Percentiles rank a stretch among this genome's conserved stretches.
These are phyloP conservation scores for Salix caprea DNA, from an alignment of 345 rosid genomes.

Conservation along the genomic window DNA sequence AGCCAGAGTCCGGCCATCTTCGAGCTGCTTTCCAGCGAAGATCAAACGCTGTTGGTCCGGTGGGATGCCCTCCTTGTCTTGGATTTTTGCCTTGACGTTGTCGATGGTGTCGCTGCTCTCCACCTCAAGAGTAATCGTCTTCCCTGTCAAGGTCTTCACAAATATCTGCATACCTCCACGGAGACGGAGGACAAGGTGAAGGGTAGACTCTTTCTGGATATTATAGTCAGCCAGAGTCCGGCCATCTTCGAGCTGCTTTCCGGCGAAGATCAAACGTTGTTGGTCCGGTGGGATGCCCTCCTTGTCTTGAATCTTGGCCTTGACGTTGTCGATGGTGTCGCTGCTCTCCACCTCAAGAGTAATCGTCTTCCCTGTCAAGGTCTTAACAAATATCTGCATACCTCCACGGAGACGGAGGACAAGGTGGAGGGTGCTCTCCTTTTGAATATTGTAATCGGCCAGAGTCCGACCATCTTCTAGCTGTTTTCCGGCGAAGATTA, in stretches of 20 bases:
- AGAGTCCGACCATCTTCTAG: conserved; percentile 23
- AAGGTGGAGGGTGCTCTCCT: conserved; percentile 17
- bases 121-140: conserved; percentile 14
- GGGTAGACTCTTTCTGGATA: conserved; percentile 20
- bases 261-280: conserved; percentile 24
- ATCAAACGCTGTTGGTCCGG: conserved; percentile 23
- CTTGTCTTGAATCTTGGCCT: conserved; percentile 25
- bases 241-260: conserved; percentile 25
- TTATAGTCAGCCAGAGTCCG: conserved; percentile 22
- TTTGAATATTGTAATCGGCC: conserved; percentile 22
- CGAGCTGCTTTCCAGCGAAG: conserved; percentile 23
- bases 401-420: conserved; percentile 23
- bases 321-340: conserved; percentile 27
- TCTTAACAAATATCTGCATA: conserved; percentile 25
- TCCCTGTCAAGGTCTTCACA: conserved; percentile 21
- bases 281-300: conserved; percentile 27
- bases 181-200: conserved; percentile 19
- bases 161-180: conserved; percentile 26
- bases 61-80: conserved; percentile 25
- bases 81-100: conserved; percentile 22
- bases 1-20: conserved; percentile 21
- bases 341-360: conserved; percentile 26
- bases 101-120: conserved; percentile 28
- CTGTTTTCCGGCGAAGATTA: conserved; percentile 26
- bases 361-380: conserved; percentile 23